Conservation (phyloP, 345 rosid genomes). For the Conringia planisiliqua region DNA sequence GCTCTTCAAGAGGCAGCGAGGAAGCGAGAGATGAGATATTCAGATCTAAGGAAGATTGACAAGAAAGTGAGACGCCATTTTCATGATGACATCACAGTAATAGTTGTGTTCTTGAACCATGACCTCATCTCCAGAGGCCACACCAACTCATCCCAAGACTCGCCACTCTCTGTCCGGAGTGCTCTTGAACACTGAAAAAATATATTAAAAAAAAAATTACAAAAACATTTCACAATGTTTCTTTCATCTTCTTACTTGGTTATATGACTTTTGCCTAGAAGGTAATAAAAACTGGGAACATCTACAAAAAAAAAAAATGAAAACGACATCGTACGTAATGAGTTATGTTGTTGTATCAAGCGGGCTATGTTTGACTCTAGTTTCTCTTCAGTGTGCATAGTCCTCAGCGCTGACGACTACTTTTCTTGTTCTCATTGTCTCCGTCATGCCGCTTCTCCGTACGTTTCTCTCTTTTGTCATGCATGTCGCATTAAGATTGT, state of each 20-base stretch:
- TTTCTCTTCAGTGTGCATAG: slow-evolving; percentile 4
- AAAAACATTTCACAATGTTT: slow-evolving; percentile 23
- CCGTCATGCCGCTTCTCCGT: too few species aligned
- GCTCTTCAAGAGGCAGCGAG: slow-evolving; percentile 90
- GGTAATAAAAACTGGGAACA: slow-evolving; percentile 15
- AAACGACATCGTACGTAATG: slow-evolving; percentile 10
- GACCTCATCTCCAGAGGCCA: slow-evolving; percentile 66
- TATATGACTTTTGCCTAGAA: slow-evolving; percentile 29
- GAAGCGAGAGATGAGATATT: slow-evolving; percentile 85
- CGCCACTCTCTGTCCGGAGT: slow-evolving; percentile 60
- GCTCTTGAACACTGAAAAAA: slow-evolving; percentile 53
- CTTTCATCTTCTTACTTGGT: slow-evolving; percentile 26
- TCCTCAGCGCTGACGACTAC: neutral
- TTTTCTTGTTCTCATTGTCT: neutral
- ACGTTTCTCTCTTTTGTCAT: neutral
- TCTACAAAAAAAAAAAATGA: neutral
- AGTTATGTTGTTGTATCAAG: slow-evolving; percentile 22
- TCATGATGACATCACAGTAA: slow-evolving; percentile 91
- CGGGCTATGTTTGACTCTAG: slow-evolving; percentile 13
- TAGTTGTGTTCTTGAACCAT: slow-evolving; percentile 81
- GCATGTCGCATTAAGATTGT: neutral
- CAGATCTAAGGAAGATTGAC: slow-evolving; percentile 79
- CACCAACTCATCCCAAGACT: slow-evolving; percentile 31
- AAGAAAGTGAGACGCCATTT: slow-evolving; percentile 90
- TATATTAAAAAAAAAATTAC: neutral